These are phyloP conservation scores for Ascobolus immersus DNA, from an alignment of 495 filamentous ascomycete species.

Conservation along the genomic window DNA sequence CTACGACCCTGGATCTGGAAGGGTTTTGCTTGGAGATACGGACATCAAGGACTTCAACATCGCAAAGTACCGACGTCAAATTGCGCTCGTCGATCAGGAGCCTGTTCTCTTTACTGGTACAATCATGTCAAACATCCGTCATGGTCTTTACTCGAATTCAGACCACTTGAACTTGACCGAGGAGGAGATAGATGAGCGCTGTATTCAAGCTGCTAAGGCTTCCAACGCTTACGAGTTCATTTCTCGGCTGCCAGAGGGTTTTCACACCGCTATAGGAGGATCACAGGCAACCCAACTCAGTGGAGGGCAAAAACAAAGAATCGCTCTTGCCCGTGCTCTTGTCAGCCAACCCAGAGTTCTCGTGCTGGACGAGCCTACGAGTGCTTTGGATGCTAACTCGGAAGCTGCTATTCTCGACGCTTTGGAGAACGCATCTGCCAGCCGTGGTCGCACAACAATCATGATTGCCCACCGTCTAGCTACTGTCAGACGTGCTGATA, in stretches of 20 bases:
- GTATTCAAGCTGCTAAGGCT: constrained; percentile 15
- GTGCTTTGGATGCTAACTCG: constrained; percentile 24
- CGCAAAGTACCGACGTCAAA: constrained; percentile 27
- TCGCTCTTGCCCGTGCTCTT: constrained; percentile 31
- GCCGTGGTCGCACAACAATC: constrained; percentile 17
- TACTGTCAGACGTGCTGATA: constrained; percentile 27
- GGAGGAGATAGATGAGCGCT: constrained; percentile 13
- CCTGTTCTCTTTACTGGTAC: constrained; percentile 38
- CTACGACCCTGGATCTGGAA: constrained; percentile 26
- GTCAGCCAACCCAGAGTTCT: constrained; percentile 24
- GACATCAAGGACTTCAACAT: constrained; percentile 31
- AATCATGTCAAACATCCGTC: constrained; percentile 41
- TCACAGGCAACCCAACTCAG: constrained; percentile 23
- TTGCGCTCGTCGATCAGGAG: constrained; percentile 43
- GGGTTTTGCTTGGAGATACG: constrained; percentile 27
- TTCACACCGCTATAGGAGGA: constrained; percentile 25
- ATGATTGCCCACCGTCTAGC: constrained; percentile 32
- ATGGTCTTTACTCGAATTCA: constrained; percentile 30
- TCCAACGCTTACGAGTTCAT: constrained; percentile 25
- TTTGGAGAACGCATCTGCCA: constrained; percentile 11
- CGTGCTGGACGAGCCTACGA: constrained; percentile 33
- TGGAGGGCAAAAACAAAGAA: constrained; percentile 35
- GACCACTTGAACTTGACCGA: constrained; percentile 19
- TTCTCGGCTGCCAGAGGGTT: constrained; percentile 19
- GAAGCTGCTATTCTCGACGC: constrained; percentile 26